Conservation (phyloP, 1,284 basidiomycete species). For the Ceratobasidium sp. region DNA sequence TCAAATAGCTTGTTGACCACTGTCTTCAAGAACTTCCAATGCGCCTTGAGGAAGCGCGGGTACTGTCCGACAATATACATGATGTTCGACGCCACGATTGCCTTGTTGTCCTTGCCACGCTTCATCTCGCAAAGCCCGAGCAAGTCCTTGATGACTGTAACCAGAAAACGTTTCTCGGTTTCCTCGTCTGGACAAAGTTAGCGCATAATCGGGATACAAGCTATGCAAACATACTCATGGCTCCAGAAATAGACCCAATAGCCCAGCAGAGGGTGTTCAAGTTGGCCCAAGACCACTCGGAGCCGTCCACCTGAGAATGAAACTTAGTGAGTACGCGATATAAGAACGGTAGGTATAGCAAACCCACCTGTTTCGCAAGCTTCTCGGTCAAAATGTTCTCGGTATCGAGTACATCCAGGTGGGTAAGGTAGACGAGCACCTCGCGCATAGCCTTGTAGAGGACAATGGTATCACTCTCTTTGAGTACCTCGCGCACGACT, state of each 20-base stretch:
- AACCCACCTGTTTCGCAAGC: constrained; percentile 82
- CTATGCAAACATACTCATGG: constrained; percentile 83
- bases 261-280: constrained; percentile 99
- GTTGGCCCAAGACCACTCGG: constrained; percentile 99
- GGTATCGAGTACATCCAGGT: constrained; percentile 95
- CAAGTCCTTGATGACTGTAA: constrained; percentile 99
- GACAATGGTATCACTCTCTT: constrained; percentile 98
- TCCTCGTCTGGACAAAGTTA: constrained; percentile 79
- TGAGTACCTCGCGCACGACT: constrained; percentile 99
- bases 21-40: constrained; percentile 99
- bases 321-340: not conserved
- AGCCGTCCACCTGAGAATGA: constrained; percentile 77
- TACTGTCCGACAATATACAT: constrained; percentile 99
- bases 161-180: constrained; percentile 98
- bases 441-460: constrained; percentile 99
- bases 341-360: not conserved
- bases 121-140: constrained; percentile 98
- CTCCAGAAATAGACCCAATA: constrained; percentile 98
- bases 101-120: constrained; percentile 99
- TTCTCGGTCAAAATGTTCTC: constrained; percentile 98
- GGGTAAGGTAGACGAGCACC: constrained; percentile 95
- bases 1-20: constrained; percentile 99
- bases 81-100: constrained; percentile 98
- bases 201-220: constrained; percentile 3
- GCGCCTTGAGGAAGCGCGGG: constrained; percentile 98